Conservation (phyloP, 192 early-diverging fungal species). For the Coemansia sp. region DNA sequence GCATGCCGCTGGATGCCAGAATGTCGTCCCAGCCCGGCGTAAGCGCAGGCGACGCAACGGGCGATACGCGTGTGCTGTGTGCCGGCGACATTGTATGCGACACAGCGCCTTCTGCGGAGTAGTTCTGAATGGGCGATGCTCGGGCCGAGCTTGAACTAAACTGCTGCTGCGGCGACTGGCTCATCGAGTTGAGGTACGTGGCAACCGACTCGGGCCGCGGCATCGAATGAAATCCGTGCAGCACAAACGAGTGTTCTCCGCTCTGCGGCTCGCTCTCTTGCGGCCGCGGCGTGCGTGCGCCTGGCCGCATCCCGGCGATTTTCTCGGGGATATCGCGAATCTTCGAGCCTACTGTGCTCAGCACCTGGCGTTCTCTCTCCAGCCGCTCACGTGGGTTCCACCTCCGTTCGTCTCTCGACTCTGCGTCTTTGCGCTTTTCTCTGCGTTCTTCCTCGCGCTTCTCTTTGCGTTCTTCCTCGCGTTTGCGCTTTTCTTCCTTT, state of each 20-base stretch:
- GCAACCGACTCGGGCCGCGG: slow-evolving; percentile 39
- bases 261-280: neutral
- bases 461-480: slow-evolving; percentile 16
- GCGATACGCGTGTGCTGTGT: slow-evolving; percentile 14
- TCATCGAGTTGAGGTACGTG: slow-evolving; percentile 16
- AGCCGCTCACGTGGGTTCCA: slow-evolving; percentile 10
- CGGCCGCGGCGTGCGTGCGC: slow-evolving; percentile 1
- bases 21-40: slow-evolving; percentile 54
- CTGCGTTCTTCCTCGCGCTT: slow-evolving; percentile 14
- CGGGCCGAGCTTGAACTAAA: neutral
- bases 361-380: neutral
- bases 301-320: slow-evolving; percentile 16
- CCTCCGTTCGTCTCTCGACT: neutral
- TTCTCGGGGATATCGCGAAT: slow-evolving; percentile 32
- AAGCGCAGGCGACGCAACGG: slow-evolving; percentile 19
- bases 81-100: slow-evolving; percentile 4
- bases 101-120: slow-evolving; percentile 7
- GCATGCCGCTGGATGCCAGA: slow-evolving; percentile 46
- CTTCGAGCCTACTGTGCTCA: slow-evolving; percentile 16
- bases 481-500: slow-evolving; percentile 13
- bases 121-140: slow-evolving; percentile 6
- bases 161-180: neutral
- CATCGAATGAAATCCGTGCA: slow-evolving; percentile 33
- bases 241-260: slow-evolving; percentile 21
- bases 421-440: neutral